A percentile compares a stretch with the other conserved stretches of the same genome.
Conservation (phyloP, 1,284 basidiomycete species). For the Ustilago xerochloae region DNA sequence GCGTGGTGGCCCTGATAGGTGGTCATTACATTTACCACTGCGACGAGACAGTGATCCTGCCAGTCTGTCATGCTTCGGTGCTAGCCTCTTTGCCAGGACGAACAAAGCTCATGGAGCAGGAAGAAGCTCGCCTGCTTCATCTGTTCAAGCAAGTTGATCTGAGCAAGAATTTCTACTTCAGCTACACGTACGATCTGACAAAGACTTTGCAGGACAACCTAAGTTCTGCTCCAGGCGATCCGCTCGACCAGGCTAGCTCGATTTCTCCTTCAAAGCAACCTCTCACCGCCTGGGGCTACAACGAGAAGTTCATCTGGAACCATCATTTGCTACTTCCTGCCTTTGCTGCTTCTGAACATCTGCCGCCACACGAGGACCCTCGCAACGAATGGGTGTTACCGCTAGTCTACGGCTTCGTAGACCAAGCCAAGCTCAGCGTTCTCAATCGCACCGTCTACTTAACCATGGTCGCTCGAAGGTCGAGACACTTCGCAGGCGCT, state of each 20-base stretch:
- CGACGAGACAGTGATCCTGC: conserved; percentile 87
- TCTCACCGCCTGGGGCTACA: conserved; percentile 73
- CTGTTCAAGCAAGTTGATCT: conserved; percentile 98
- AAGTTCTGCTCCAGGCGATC: conserved; percentile 69
- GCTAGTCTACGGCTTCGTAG: conserved; percentile 93
- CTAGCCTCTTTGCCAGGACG: conserved; percentile 54
- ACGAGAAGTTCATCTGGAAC: conserved; percentile 96
- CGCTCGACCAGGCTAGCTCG: conserved; percentile 66
- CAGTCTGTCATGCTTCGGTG: conserved; percentile 68
- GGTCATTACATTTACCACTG: conserved; percentile 98
- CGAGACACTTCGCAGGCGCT: conserved; percentile 94
- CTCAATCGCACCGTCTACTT: conserved; percentile 90
- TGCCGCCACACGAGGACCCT: conserved; percentile 27
- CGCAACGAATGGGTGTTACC: conserved; percentile 85
- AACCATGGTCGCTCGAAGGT: conserved; percentile 91
- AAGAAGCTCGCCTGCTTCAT: conserved; percentile 75
- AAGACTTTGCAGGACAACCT: conserved; percentile 94
- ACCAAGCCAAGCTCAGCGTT: conserved; percentile 95
- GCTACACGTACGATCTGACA: conserved; percentile 95
- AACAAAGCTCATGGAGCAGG: conserved; percentile 61
- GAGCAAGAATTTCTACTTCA: conserved; percentile 99
- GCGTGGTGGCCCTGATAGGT: conserved; percentile 90
- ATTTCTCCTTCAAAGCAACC: conserved; percentile 34
- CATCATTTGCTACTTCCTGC: conserved; percentile 83
- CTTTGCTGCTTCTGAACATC: conserved; percentile 65